These are phyloP conservation scores for Pseudisothecium myosuroides DNA, from an alignment of 225 moss, liverwort and hornwort genomes.

Conservation along the genomic window DNA sequence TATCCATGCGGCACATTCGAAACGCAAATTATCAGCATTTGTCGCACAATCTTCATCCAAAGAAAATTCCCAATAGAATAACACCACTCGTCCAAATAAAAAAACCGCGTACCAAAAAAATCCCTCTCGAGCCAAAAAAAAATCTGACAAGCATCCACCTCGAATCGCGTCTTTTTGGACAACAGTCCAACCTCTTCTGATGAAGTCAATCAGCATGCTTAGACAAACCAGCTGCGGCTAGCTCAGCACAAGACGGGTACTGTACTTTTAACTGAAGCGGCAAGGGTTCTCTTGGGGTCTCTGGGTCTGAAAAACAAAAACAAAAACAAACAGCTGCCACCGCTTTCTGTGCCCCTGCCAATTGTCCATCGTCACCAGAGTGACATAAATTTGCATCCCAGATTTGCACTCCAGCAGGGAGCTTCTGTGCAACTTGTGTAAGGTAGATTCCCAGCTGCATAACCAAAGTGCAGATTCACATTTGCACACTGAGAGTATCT, in stretches of 20 bases:
- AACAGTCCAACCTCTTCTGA: too few relatives aligned
- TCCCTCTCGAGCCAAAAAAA: neutral
- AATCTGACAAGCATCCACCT: too few relatives aligned
- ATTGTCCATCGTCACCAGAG: neutral
- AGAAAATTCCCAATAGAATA: too few relatives aligned
- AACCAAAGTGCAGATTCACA: neutral
- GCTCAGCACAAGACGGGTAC: too few relatives aligned
- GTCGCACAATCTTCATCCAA: neutral
- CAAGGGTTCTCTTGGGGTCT: too few relatives aligned
- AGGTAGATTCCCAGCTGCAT: neutral
- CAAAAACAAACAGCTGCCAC: too few relatives aligned
- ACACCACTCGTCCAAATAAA: too few relatives aligned
- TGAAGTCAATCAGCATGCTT: neutral
- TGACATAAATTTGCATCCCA: neutral
- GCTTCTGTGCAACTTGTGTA: neutral
- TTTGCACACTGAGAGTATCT: neutral
- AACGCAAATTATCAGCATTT: neutral
- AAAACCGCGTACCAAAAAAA: too few relatives aligned
- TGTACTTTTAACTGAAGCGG: too few relatives aligned
- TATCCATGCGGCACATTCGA: neutral
- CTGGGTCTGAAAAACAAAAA: too few relatives aligned
- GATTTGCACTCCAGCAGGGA: neutral
- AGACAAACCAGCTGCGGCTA: too few relatives aligned
- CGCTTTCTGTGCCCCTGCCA: too few relatives aligned
- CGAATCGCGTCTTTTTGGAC: neutral